These are phyloP conservation scores for Torrubiellomyces zombiae DNA, from an alignment of 2,329 filamentous ascomycete genomes.

Conservation along the genomic window DNA sequence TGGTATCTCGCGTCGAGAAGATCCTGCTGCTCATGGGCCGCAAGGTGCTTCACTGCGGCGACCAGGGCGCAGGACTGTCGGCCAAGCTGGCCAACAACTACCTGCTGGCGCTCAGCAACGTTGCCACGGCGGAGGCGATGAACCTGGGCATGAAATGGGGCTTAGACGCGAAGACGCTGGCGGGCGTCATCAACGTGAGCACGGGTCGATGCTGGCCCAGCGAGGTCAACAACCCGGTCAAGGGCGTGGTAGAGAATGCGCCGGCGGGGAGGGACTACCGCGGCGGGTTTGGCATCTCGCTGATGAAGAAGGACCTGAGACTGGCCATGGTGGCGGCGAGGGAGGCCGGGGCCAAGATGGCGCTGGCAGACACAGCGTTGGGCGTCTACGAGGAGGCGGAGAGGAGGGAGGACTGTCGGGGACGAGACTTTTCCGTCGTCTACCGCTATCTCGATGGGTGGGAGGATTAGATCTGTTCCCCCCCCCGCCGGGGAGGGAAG, in stretches of 20 bases:
- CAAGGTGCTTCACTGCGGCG: slow-evolving; percentile 71
- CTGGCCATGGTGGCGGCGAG: slow-evolving; percentile 57
- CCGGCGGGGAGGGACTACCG: slow-evolving; percentile 62
- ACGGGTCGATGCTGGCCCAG: slow-evolving; percentile 95
- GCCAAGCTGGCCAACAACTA: slow-evolving; percentile 98
- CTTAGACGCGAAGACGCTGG: slow-evolving; percentile 47
- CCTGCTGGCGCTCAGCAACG: slow-evolving; percentile 84
- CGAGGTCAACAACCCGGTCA: slow-evolving; percentile 89
- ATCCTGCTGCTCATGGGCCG: slow-evolving; percentile 72
- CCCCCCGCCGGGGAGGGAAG: too few relatives aligned
- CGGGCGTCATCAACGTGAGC: slow-evolving; percentile 78
- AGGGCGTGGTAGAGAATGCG: slow-evolving; percentile 60
- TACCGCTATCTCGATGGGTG: slow-evolving; percentile 52
- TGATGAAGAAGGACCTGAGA: slow-evolving; percentile 69
- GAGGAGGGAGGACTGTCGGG: slow-evolving; percentile 41
- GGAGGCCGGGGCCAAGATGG: slow-evolving; percentile 49
- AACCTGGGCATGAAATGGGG: slow-evolving; percentile 46
- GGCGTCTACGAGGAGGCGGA: slow-evolving; percentile 54
- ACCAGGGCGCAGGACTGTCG: slow-evolving; percentile 69
- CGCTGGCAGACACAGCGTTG: slow-evolving; percentile 44
- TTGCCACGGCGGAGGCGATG: slow-evolving; percentile 50
- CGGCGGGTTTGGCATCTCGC: slow-evolving; percentile 58
- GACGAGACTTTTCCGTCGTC: slow-evolving; percentile 67
- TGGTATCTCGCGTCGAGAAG: slow-evolving; percentile 48
- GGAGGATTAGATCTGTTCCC: too few relatives aligned